Evolutionary conservation across 352 stramenopile species (phyloP), one percentile per base, ranked within the genome.

Genomic region (Thraustochytrium sp.): DNA sequence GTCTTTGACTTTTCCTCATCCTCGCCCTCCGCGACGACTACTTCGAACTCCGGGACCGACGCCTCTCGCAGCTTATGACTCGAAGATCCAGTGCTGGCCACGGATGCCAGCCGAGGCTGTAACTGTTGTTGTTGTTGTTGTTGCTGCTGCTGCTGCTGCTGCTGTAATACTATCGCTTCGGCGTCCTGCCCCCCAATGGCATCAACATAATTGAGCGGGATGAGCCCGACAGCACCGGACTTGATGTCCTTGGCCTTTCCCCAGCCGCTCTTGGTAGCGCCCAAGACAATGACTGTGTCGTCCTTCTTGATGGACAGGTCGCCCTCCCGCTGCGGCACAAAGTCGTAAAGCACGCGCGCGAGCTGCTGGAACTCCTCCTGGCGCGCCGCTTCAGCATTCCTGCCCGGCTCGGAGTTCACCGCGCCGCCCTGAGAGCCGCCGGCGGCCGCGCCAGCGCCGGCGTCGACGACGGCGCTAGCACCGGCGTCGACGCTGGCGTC

Each of bases 351-450:
- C 42, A 80, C 68, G 13, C 40, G 31, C 3, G 68, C 68, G 21
- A 61, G 49, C 31, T 80, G 68, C 68, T 80, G 68, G 44, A 80
- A 80, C 49, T 80, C 68, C 2, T 80, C 68, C 44, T 68, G 68
- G 4, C 26, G 68, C 42, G 68, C 16, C 23, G n/a, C n/a, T n/a
- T n/a, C n/a, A n/a, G n/a, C n/a, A n/a, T n/a, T n/a, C n/a, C n/a
- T n/a, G n/a, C n/a, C n/a, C n/a, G n/a, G n/a, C n/a, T n/a, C n/a
- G n/a, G n/a, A n/a, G n/a, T n/a, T n/a, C n/a, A n/a, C n/a, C n/a
- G n/a, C n/a, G n/a, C n/a, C n/a, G n/a, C n/a, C n/a, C n/a, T n/a
- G n/a, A n/a, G 26, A 42, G 9, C 4, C 34, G n/a, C 31, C 8
- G 11, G 18, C 55, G 26, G 29, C 23, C 29, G 36, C 55, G 29